These are phyloP conservation scores for Rubroshorea leprosula DNA, from an alignment of 345 rosid genomes.

Conservation along the genomic window DNA sequence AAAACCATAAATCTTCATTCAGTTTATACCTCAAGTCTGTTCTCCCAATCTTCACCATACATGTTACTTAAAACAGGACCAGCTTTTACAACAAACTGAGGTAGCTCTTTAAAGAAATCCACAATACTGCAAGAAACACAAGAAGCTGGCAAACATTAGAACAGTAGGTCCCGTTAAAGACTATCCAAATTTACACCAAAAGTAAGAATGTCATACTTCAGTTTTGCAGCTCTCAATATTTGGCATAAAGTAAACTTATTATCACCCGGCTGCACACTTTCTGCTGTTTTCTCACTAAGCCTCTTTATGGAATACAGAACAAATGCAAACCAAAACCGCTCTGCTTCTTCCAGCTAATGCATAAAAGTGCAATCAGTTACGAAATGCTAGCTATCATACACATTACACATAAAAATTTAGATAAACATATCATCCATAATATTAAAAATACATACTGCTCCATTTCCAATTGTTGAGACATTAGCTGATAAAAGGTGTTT, in stretches of 20 bases:
- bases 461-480: slow-evolving; percentile 50
- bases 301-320: slow-evolving; percentile 58
- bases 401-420: background rate
- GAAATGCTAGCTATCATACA: background rate
- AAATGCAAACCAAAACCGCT: slow-evolving; percentile 81
- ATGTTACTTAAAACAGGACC: slow-evolving; percentile 54
- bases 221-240: slow-evolving; percentile 62
- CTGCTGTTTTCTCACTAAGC: slow-evolving; percentile 45
- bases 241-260: slow-evolving; percentile 55
- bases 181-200: slow-evolving; percentile 5
- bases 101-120: slow-evolving; percentile 84
- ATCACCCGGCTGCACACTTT: slow-evolving; percentile 26
- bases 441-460: slow-evolving; percentile 36
- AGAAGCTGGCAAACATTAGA: slow-evolving; percentile 1
- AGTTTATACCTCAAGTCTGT: slow-evolving; percentile 68
- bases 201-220: slow-evolving; percentile 46
- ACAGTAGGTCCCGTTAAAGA: background rate
- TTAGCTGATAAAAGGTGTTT: slow-evolving; percentile 52
- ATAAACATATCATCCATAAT: background rate
- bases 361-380: background rate
- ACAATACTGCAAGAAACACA: slow-evolving; percentile 46
- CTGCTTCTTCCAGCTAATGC: slow-evolving; percentile 75
- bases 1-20: background rate
- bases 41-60: slow-evolving; percentile 85
- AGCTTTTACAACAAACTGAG: slow-evolving; percentile 82